Base-by-base conservation (phyloP, 176 grass and related monocot species). In the Alopecurus myosuroides region DNA sequence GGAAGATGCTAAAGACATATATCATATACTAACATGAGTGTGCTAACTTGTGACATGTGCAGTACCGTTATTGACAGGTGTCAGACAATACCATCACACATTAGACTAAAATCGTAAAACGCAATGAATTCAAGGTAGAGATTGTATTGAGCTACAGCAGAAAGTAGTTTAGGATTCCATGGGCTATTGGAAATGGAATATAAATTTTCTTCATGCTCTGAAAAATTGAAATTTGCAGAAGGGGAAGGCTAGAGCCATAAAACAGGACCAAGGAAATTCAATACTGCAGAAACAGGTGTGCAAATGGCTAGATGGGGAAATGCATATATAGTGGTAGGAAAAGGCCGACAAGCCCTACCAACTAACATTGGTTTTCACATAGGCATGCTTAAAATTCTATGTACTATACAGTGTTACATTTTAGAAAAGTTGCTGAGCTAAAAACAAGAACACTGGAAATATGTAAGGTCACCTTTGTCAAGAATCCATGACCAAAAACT, bases 401-500 rank as follows among this genome's bases (percentile, higher is more conserved):
- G 57, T 61, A 41, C 17, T 9, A 13, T 25, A 49, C 2, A 39
- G n/a, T 23, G 35, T 8, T 30, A 76, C 35, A 34, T 5, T 36
- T 28, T n/a, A 50, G 50, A 15, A 36, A 17, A 11, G 52, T 25
- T 29, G 20, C 49, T 76, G 13, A 72, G 15, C 7, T 44, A 40
- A 37, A 61, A 84, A 81, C 55, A 85, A 80, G 28, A 81, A 40
- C 28, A 28, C 12, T 80, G 20, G 19, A 81, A 76, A 88, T 61
- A 64, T 23, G 45, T 74, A 42, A 53, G 37, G 84, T 87, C 88
- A 98, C 93, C 93, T 98, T 98, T 84, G 93, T 95, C 77, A 98
- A 92, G 74, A 95, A 98, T 80, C 93, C 91, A 83, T 98, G 96
- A 78, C 93, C 93, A 95, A 95, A 98, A 85, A 95, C 93, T 79